Evolutionary conservation across 208 protist species (phyloP).

Genomic region (Leishmania arabica): DNA sequence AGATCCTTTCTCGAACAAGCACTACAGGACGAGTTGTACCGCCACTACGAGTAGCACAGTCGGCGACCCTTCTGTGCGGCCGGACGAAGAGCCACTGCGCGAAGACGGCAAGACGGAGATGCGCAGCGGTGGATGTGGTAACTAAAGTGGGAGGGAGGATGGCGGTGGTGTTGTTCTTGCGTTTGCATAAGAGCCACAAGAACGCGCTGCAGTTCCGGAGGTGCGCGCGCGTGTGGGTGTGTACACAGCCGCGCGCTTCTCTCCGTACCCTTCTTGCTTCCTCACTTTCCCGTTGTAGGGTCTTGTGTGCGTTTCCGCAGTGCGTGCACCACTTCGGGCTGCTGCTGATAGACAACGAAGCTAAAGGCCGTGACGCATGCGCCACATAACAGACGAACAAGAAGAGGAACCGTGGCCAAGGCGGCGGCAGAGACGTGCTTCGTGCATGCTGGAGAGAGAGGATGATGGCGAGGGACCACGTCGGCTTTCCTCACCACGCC

Average conservation of each 20-base stretch:
- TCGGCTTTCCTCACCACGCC: neutral
- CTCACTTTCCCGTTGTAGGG: too few relatives aligned
- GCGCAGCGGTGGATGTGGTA: neutral
- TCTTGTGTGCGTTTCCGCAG: neutral
- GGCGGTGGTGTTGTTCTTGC: neutral
- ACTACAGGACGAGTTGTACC: conserved; percentile 16
- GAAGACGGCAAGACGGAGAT: neutral
- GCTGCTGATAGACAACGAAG: neutral
- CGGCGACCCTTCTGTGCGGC: neutral
- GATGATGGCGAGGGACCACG: neutral
- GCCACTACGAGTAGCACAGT: neutral
- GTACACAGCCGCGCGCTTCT: neutral
- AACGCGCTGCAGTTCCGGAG: neutral
- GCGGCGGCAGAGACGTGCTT: neutral
- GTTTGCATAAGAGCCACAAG: neutral
- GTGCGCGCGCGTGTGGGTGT: neutral
- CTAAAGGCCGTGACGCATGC: neutral
- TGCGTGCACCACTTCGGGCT: too few relatives aligned
- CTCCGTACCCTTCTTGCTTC: neutral
- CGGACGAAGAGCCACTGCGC: neutral
- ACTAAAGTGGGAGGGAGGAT: neutral
- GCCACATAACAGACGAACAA: neutral
- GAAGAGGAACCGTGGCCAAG: neutral
- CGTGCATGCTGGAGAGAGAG: neutral
- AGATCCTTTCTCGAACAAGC: conserved; percentile 21